phyloP scores from a whole-genome alignment of 2,329 filamentous ascomycete genomes.

The Geosmithia morbida region DNA sequence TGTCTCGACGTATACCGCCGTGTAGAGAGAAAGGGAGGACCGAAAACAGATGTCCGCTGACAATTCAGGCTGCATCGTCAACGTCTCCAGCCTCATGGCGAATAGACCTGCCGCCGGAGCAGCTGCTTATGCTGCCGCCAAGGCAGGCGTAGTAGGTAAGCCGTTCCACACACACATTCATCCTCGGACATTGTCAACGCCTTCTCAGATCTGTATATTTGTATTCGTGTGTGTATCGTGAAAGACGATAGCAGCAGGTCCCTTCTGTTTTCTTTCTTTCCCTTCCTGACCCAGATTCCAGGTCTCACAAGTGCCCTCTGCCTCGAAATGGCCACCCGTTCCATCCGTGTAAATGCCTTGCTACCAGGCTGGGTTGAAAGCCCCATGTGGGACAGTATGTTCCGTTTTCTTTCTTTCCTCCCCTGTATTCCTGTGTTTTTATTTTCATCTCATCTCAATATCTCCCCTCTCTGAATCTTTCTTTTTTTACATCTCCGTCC shows the following conservation, averaged over 20 bases:
- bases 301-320: slow-evolving; percentile 56
- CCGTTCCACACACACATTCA: no score
- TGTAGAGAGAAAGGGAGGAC: no score
- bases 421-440: background rate
- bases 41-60: slow-evolving; percentile 1
- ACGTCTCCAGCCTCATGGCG: slow-evolving; percentile 65
- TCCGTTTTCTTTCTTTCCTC: slow-evolving; percentile 1
- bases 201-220: background rate
- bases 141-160: slow-evolving; percentile 62
- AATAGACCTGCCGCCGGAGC: slow-evolving; percentile 54
- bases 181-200: background rate
- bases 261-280: no score
- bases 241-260: background rate
- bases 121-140: slow-evolving; percentile 62
- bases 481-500: slow-evolving; percentile 2
- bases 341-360: slow-evolving; percentile 66
- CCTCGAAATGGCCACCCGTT: slow-evolving; percentile 41
- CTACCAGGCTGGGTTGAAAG: slow-evolving; percentile 75
- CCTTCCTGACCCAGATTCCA: slow-evolving; percentile 13
- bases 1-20: no score
- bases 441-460: no score
- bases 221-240: background rate
- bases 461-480: background rate
- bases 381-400: slow-evolving; percentile 57
- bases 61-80: slow-evolving; percentile 56